Evolutionary conservation across 768 basidiomycete genomes (phyloP).

Genomic region (Suillus subalutaceus): DNA sequence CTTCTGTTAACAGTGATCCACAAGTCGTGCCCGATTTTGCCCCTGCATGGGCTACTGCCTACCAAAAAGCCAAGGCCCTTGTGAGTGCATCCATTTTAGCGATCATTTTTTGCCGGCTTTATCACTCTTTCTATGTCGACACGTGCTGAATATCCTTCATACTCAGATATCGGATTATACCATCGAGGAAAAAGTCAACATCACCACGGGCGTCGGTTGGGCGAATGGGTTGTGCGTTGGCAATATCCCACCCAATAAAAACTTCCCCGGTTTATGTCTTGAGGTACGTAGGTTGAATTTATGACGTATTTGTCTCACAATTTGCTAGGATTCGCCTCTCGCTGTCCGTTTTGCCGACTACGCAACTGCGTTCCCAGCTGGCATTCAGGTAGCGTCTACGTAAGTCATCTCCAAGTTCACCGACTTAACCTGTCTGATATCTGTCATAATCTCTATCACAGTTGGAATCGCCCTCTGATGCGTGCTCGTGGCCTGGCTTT

Average conservation of each 20-base stretch:
- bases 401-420: constrained; percentile 35
- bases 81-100: constrained; percentile 31
- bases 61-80: constrained; percentile 53
- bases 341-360: constrained; percentile 45
- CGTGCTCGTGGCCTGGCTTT: constrained; percentile 62
- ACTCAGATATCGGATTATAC: constrained; percentile 42
- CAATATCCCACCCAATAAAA: constrained; percentile 48
- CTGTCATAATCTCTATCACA: constrained; percentile 21
- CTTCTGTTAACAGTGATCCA: constrained; percentile 44
- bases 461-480: constrained; percentile 66
- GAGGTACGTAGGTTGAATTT: constrained; percentile 40
- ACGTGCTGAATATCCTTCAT: constrained; percentile 1
- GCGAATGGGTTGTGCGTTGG: constrained; percentile 62
- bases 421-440: constrained; percentile 28
- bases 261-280: constrained; percentile 65
- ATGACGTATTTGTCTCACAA: background rate
- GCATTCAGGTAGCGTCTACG: constrained; percentile 53
- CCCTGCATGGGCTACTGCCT: constrained; percentile 53
- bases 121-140: background rate
- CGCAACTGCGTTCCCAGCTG: constrained; percentile 54
- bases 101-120: background rate
- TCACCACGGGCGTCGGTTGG: constrained; percentile 25
- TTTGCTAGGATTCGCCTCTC: constrained; percentile 33
- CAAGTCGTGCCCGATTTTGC: constrained; percentile 41
- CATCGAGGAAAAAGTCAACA: constrained; percentile 27